These are phyloP conservation scores for Penicillium soppii DNA, from an alignment of 495 filamentous ascomycete species.

Conservation along the genomic window DNA sequence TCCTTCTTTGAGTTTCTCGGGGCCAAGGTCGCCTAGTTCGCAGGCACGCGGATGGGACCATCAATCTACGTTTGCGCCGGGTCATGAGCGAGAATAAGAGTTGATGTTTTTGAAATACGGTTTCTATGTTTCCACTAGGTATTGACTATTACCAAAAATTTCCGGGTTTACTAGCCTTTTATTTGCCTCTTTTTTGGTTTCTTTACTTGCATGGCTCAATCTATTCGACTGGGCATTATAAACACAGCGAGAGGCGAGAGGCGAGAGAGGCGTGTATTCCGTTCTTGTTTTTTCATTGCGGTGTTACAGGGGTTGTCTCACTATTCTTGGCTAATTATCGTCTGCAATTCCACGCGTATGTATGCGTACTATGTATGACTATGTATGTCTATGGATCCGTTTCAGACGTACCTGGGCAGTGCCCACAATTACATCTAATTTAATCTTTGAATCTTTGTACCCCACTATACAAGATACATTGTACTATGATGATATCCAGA, in stretches of 20 bases:
- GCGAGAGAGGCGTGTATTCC: too few species aligned
- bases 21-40: conserved; percentile 51
- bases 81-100: conserved; percentile 1
- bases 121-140: conserved; percentile 11
- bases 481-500: too few species aligned
- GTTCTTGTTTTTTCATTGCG: neutral
- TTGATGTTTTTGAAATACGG: neutral
- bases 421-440: too few species aligned
- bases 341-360: neutral
- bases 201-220: too few species aligned
- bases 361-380: neutral
- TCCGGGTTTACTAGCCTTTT: too few species aligned
- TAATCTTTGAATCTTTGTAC: neutral
- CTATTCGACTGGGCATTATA: too few species aligned
- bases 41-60: conserved; percentile 41
- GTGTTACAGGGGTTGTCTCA: conserved; percentile 10
- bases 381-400: neutral
- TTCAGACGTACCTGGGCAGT: too few species aligned
- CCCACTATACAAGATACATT: too few species aligned
- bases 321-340: too few species aligned
- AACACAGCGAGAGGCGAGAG: too few species aligned
- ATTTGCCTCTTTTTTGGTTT: too few species aligned
- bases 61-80: conserved; percentile 35
- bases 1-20: conserved; percentile 60
- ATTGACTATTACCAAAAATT: neutral